Evolutionary conservation across 2,329 filamentous ascomycete genomes (phyloP).

Genomic region (Sarocladium kiliense): DNA sequence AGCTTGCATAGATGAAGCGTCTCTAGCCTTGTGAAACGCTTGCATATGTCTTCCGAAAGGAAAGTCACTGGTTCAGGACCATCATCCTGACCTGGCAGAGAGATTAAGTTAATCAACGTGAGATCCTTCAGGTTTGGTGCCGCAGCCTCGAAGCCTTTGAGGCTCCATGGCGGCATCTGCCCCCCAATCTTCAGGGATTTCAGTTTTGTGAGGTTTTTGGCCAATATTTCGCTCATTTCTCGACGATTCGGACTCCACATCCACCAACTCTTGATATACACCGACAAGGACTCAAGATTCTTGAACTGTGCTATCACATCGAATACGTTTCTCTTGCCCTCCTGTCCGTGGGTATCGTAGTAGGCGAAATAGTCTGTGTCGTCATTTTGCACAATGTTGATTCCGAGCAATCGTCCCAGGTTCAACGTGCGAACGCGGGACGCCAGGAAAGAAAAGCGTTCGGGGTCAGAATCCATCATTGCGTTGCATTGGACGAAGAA

Average conservation of each 20-base stretch:
- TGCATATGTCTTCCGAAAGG: background rate
- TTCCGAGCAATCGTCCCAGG: background rate
- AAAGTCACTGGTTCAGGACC: background rate
- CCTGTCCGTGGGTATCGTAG: background rate
- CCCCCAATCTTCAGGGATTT: slow-evolving; percentile 30
- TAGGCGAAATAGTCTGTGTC: background rate
- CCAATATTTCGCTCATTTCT: background rate
- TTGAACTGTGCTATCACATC: background rate
- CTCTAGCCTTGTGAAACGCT: background rate
- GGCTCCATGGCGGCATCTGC: background rate
- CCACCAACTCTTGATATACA: slow-evolving; percentile 2
- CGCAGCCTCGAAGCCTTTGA: background rate
- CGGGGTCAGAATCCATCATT: background rate
- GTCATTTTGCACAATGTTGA: background rate
- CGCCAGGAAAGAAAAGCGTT: background rate
- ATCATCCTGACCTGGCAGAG: background rate
- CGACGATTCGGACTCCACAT: slow-evolving; percentile 24
- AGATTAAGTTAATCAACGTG: slow-evolving; percentile 13
- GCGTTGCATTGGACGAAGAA: background rate
- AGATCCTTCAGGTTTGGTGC: background rate
- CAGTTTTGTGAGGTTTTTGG: slow-evolving; percentile 10
- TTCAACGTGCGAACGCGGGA: background rate
- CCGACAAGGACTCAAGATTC: background rate
- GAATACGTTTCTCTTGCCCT: background rate
- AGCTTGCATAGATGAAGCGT: slow-evolving; percentile 3